A percentile compares a stretch with the other conserved stretches of the same genome.
Evolutionary conservation across 257 asterid genomes (phyloP).

Genomic region (Capsicum baccatum): DNA sequence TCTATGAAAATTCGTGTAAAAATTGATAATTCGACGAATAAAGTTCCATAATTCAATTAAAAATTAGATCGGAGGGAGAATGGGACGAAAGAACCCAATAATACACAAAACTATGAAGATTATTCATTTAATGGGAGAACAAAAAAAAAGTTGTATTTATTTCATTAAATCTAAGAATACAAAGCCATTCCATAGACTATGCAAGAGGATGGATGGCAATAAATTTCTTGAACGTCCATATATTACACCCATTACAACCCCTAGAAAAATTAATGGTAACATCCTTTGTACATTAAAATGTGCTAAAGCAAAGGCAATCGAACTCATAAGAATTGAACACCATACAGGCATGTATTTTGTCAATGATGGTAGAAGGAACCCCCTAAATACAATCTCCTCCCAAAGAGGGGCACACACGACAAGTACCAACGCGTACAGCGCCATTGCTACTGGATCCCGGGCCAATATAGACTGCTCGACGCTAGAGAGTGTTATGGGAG

Average conservation of each 20-base stretch:
- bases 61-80: background rate
- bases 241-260: conserved; percentile 91
- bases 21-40: background rate
- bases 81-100: background rate
- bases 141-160: conserved; percentile 16
- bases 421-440: conserved; percentile 74
- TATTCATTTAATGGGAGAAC: background rate
- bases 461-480: conserved; percentile 93
- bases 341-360: conserved; percentile 96
- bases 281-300: conserved; percentile 96
- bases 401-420: conserved; percentile 94
- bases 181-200: conserved; percentile 94
- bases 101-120: background rate
- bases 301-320: conserved; percentile 87
- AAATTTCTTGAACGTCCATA: conserved; percentile 89
- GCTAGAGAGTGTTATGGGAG: conserved; percentile 79
- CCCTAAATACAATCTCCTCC: conserved; percentile 96
- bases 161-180: conserved; percentile 94
- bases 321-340: conserved; percentile 83
- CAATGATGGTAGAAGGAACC: conserved; percentile 91
- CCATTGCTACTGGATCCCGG: conserved; percentile 93
- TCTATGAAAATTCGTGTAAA: background rate
- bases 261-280: conserved; percentile 86
- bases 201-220: conserved; percentile 83
- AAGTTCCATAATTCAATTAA: background rate